Conservation (phyloP, 1,139 yeast genomes). For the Diutina pseudorugosa region DNA sequence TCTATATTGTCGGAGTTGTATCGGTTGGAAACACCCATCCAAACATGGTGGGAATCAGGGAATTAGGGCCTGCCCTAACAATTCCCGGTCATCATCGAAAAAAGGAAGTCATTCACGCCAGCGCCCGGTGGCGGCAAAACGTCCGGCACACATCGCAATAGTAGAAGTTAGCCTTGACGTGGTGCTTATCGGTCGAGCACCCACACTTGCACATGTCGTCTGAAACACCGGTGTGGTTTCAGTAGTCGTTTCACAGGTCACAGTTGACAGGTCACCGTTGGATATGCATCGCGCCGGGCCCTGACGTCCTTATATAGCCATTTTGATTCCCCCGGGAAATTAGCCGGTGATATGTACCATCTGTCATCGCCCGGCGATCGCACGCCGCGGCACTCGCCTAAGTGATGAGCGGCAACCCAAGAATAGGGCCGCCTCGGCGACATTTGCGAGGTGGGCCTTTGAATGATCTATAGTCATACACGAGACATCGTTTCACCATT, state of each 20-base stretch:
- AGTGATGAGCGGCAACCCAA: background rate
- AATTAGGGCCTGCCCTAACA: background rate
- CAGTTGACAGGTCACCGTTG: no score
- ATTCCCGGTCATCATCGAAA: no score
- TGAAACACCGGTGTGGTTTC: background rate
- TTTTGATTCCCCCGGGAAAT: background rate
- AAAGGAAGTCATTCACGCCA: background rate
- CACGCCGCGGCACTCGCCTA: background rate
- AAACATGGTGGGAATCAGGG: no score
- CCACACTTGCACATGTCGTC: conserved; percentile 4
- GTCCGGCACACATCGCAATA: conserved; percentile 3
- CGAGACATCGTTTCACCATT: no score
- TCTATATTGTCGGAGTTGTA: background rate
- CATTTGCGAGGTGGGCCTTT: no score
- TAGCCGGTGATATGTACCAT: background rate
- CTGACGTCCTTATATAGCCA: background rate
- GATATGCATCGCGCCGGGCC: background rate
- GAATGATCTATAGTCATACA: no score
- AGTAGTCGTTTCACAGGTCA: no score
- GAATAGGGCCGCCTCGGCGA: background rate
- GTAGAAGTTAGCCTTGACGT: conserved; percentile 1
- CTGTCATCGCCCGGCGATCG: background rate
- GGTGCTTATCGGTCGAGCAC: background rate
- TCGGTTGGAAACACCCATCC: no score
- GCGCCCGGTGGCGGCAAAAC: background rate